Percentiles rank a stretch among this genome's conserved stretches.
These are phyloP conservation scores for Penicillium fimorum DNA, from an alignment of 495 filamentous ascomycete genomes.

Conservation along the genomic window DNA sequence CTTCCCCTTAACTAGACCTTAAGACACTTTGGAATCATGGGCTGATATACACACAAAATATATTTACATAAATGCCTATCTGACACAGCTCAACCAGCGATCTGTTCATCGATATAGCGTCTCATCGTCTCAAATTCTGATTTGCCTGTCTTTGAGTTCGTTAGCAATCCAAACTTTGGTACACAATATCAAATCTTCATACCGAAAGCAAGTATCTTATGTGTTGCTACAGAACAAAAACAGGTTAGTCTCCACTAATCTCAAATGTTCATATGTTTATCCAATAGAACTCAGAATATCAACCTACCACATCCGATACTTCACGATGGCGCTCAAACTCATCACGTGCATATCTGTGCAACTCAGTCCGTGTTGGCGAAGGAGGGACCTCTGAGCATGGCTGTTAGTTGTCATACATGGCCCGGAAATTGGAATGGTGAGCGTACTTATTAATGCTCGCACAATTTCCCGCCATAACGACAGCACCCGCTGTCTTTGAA, in stretches of 20 bases:
- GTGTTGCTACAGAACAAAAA: constrained; percentile 35
- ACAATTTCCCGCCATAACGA: constrained; percentile 42
- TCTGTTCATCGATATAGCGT: constrained; percentile 52
- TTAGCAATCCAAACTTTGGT: constrained; percentile 7
- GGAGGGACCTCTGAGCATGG: constrained; percentile 36
- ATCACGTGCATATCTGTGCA: constrained; percentile 65
- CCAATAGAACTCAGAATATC: background rate
- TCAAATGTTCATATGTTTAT: background rate
- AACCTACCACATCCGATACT: constrained; percentile 67
- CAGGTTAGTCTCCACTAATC: constrained; percentile 17
- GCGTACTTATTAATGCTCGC: constrained; percentile 39
- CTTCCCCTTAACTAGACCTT: too few species aligned
- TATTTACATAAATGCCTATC: background rate
- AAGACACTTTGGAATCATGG: background rate
- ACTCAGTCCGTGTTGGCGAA: constrained; percentile 58
- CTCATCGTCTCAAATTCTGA: constrained; percentile 61
- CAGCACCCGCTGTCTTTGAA: constrained; percentile 42
- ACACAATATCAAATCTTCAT: constrained; percentile 6
- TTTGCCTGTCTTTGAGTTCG: constrained; percentile 48
- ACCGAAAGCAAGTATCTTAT: constrained; percentile 62
- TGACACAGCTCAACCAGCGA: constrained; percentile 22
- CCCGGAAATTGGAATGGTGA: background rate
- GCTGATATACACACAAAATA: background rate
- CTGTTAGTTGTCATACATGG: constrained; percentile 4
- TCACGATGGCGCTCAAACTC: constrained; percentile 73